Evolutionary conservation across 2,329 filamentous ascomycete genomes (phyloP), one percentile per base, ranked within the genome.

Genomic region (Colletotrichum scovillei): DNA sequence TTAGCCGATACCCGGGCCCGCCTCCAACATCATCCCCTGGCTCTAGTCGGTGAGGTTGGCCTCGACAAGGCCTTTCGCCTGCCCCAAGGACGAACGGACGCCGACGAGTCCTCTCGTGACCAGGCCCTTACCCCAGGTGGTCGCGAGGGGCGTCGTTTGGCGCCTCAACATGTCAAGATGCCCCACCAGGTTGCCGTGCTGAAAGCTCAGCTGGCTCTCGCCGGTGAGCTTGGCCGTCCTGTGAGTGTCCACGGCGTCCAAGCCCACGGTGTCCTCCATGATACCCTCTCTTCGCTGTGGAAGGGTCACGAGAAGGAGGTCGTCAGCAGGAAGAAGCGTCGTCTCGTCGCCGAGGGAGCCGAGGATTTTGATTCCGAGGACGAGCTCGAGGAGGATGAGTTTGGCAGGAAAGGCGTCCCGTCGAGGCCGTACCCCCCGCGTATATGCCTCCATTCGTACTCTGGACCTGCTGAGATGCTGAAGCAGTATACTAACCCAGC

Each of bases 361-460:
- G 86, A 89, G 73, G 84, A 88, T 59, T 85, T 84, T 66, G 85
- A 80, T 2, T 82, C 80, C 0, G 82, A 85, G 2, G 78, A 84
- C 0, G 79, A 80, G 65, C 78, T 80, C 22, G 77, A 79, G 32
- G 74, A 71, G 11, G 72, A 75, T 14, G 66, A 68, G 24, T 64
- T 32, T 26, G 73, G 73, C 30, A 67, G 69, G 11, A 74, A 64
- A 1, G 16, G 26, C 14, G 57, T 72, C 6, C 2, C 28, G 0
- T 8, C 4, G 0, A 91, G 88, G 73, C 92, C 93, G 0, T 98
- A 93, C 77, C 95, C 97, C 4, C 95, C 95, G 0, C 87, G 95
- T 9, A 92, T 98, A 80, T 99, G 97, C 79, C 90, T 99, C 72
- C 97, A 99, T 82, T 98, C 95, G 0, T 99, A 95, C 82, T 97